Conservation (phyloP, 2,329 filamentous ascomycete genomes). For the Aspergillus fumigatiaffinis region DNA sequence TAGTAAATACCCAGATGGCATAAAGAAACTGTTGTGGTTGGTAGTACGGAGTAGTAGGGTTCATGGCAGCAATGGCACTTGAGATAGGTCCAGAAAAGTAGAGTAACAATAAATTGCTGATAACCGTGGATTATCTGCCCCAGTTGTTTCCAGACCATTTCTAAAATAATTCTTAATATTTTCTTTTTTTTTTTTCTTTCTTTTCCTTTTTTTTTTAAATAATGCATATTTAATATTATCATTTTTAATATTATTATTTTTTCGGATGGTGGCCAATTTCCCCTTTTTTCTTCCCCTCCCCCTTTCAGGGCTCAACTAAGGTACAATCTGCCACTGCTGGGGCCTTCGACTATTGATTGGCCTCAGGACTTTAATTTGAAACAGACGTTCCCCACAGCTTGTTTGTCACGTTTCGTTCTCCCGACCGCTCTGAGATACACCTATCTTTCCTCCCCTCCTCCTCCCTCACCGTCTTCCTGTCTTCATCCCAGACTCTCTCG, state of each 20-base stretch:
- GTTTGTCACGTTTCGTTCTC: conserved; percentile 22
- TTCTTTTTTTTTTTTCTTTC: neutral
- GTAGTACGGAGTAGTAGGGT: too few species aligned
- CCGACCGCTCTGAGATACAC: conserved; percentile 19
- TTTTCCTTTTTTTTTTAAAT: neutral
- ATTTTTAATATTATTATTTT: neutral
- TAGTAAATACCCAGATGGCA: conserved; percentile 10
- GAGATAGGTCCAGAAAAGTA: neutral
- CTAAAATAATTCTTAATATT: neutral
- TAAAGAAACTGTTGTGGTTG: neutral
- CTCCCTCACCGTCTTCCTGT: conserved; percentile 18
- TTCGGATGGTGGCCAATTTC: neutral
- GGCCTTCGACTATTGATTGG: neutral
- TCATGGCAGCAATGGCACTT: too few species aligned
- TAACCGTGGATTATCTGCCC: neutral
- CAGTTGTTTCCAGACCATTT: neutral
- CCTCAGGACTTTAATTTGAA: conserved; percentile 31
- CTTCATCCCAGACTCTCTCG: conserved; percentile 16
- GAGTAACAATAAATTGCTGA: neutral
- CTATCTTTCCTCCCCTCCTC: conserved; percentile 19
- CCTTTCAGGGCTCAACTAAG: conserved; percentile 13
- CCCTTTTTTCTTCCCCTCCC: conserved; percentile 8
- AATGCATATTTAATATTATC: neutral
- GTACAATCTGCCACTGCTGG: neutral
- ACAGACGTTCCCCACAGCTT: conserved; percentile 28